Percentiles rank a stretch among this genome's conserved stretches.
phyloP scores from a whole-genome alignment of 164 flowering plant genomes.

The Stephania yunnanensis region DNA sequence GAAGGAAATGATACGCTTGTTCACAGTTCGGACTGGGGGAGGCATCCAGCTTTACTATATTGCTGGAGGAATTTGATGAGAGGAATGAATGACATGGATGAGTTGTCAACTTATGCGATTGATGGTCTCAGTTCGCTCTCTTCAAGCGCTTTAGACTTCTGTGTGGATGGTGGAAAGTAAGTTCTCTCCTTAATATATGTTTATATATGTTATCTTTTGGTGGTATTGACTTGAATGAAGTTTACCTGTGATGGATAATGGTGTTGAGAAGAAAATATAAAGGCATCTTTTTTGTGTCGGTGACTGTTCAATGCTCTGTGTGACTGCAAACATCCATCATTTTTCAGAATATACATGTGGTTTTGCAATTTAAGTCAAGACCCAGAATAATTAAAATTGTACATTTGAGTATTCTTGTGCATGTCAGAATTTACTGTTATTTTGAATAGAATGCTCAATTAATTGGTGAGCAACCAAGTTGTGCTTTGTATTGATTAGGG shows the following conservation, averaged over 20 bases:
- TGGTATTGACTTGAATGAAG: neutral
- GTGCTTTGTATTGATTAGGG: too few species aligned
- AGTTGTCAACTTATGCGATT: conserved; percentile 36
- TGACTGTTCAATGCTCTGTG: too few species aligned
- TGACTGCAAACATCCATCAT: too few species aligned
- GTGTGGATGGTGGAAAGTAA: conserved; percentile 66
- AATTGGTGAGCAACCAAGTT: too few species aligned
- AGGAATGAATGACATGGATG: conserved; percentile 40
- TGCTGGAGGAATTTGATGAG: conserved; percentile 62
- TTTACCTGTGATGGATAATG: neutral
- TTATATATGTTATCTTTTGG: neutral
- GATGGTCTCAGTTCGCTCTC: conserved; percentile 45
- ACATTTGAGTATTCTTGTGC: too few species aligned
- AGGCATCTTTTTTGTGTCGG: too few species aligned
- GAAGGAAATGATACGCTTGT: conserved; percentile 22
- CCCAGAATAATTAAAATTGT: too few species aligned
- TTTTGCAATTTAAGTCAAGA: too few species aligned
- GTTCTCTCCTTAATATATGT: conserved; percentile 14
- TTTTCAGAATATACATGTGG: too few species aligned
- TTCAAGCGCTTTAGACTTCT: conserved; percentile 46
- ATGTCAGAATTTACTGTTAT: too few species aligned
- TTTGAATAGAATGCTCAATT: too few species aligned
- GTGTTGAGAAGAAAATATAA: too few species aligned
- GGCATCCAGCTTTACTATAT: conserved; percentile 51
- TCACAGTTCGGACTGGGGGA: conserved; percentile 39